Evolutionary conservation across 768 basidiomycete species (phyloP).

Genomic region (Daedalea quercina): DNA sequence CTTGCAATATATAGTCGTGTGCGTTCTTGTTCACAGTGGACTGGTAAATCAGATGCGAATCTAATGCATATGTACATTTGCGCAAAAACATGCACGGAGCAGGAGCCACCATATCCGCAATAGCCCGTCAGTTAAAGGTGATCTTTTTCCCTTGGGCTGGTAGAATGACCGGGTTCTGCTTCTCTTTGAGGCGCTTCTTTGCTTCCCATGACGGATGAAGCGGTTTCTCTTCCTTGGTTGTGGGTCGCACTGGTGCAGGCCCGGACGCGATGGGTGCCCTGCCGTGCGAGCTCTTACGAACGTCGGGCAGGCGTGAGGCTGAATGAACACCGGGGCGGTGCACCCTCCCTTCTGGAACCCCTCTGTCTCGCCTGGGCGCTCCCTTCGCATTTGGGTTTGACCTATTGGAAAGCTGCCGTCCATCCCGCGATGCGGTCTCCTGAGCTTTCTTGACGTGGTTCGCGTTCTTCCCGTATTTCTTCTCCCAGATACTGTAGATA

Average conservation of each 20-base stretch:
- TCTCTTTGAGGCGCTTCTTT: slow-evolving; percentile 74
- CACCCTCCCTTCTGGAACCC: not conserved
- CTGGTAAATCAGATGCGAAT: no score
- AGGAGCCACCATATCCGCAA: not conserved
- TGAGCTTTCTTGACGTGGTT: slow-evolving; percentile 78
- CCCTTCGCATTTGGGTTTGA: not conserved
- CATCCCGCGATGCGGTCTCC: slow-evolving; percentile 16
- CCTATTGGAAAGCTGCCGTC: not conserved
- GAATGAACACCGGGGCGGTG: not conserved
- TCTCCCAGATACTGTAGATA: slow-evolving; percentile 97
- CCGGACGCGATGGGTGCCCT: not conserved
- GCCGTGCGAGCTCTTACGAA: not conserved
- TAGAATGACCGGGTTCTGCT: slow-evolving; percentile 51
- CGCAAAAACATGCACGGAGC: no score
- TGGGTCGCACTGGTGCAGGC: slow-evolving; percentile 3
- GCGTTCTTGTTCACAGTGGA: no score
- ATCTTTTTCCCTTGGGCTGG: slow-evolving; percentile 85
- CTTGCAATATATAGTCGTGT: no score
- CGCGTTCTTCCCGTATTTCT: slow-evolving; percentile 86
- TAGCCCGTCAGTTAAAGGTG: slow-evolving; percentile 31
- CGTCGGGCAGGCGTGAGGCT: not conserved
- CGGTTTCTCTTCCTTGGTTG: slow-evolving; percentile 29
- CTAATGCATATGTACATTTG: no score
- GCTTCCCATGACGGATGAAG: slow-evolving; percentile 98
- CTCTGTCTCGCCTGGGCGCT: not conserved